Evolutionary conservation across 805 yeast genomes (phyloP).

Genomic region (Metschnikowia aberdeeniae): DNA sequence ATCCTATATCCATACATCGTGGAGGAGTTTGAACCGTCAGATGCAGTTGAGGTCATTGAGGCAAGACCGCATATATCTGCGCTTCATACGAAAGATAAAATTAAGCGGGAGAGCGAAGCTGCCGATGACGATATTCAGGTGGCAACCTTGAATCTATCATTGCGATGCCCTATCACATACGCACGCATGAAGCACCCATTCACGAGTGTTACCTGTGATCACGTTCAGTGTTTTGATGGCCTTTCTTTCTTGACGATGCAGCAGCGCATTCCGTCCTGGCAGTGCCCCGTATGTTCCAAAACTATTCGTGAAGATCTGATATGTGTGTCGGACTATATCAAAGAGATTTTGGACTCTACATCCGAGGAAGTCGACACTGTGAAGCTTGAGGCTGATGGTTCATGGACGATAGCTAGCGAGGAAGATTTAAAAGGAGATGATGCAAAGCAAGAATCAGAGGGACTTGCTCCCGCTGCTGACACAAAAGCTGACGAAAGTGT

Average conservation of each 20-base stretch:
- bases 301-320: constrained; percentile 52
- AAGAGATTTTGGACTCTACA: constrained; percentile 54
- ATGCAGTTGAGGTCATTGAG: constrained; percentile 19
- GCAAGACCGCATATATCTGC: constrained; percentile 49
- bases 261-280: constrained; percentile 78
- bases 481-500: constrained; percentile 23
- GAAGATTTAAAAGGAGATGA: constrained; percentile 11
- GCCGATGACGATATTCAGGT: constrained; percentile 63
- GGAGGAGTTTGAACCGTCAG: constrained; percentile 27
- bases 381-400: constrained; percentile 65
- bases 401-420: constrained; percentile 48
- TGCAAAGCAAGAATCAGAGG: neutral
- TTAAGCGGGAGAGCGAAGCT: constrained; percentile 34
- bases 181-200: constrained; percentile 68
- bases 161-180: constrained; percentile 78
- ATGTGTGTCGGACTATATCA: constrained; percentile 70
- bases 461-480: neutral
- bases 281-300: constrained; percentile 76
- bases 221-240: constrained; percentile 87
- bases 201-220: constrained; percentile 67
- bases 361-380: constrained; percentile 59
- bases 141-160: constrained; percentile 58
- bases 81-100: constrained; percentile 46
- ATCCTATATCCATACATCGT: constrained; percentile 58
- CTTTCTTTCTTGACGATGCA: constrained; percentile 69